Conservation (phyloP, 345 rosid genomes). For the Angophora floribunda region DNA sequence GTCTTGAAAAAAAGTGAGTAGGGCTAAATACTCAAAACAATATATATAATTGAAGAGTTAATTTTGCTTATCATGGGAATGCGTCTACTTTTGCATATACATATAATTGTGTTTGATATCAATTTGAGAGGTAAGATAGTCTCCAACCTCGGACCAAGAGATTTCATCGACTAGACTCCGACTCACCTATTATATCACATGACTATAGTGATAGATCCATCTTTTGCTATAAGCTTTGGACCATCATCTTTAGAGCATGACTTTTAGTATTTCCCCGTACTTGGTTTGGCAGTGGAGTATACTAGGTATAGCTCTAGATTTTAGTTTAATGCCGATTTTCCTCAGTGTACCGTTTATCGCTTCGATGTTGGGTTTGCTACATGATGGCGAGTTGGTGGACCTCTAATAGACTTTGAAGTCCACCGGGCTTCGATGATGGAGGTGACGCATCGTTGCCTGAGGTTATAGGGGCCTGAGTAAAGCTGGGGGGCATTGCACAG, state of each 20-base stretch:
- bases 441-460: background rate
- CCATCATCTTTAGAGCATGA: background rate
- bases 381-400: background rate
- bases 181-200: background rate
- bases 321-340: background rate
- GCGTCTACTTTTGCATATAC: background rate
- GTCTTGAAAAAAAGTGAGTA: background rate
- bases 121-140: background rate
- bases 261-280: background rate
- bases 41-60: background rate
- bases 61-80: background rate
- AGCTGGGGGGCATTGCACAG: background rate
- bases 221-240: background rate
- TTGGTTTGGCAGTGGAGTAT: background rate
- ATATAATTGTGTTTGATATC: background rate
- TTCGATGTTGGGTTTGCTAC: background rate
- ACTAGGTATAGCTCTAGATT: background rate
- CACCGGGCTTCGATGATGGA: background rate
- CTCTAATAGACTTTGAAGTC: background rate
- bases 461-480: background rate
- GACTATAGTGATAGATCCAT: background rate
- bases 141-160: too few species aligned
- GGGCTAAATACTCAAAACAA: background rate
- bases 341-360: background rate
- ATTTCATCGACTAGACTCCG: background rate